Conservation (phyloP, 177 flowering plant species). For the Telopea speciosissima region DNA sequence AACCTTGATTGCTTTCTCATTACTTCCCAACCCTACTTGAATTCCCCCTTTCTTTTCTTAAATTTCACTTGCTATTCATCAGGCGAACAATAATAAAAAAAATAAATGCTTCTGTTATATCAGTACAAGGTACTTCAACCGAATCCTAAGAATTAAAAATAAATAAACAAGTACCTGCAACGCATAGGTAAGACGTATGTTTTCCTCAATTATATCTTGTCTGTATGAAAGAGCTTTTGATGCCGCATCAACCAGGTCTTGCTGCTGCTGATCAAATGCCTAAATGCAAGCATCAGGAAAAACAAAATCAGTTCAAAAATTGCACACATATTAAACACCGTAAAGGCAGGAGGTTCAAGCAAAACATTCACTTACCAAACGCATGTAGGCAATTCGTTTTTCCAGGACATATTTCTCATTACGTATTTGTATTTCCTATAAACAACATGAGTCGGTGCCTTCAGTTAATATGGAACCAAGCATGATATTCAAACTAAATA, state of each 20-base stretch:
- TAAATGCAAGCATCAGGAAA: conserved; percentile 17
- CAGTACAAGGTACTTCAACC: too few species aligned
- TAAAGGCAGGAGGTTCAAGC: background rate
- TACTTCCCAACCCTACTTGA: too few species aligned
- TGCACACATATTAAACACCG: background rate
- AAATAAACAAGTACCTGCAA: conserved; percentile 53
- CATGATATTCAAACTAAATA: conserved; percentile 5
- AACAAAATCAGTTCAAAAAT: conserved; percentile 1
- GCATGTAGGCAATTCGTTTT: conserved; percentile 94
- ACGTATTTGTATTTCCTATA: conserved; percentile 80
- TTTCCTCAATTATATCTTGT: conserved; percentile 96
- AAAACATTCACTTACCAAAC: conserved; percentile 50
- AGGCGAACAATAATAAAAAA: too few species aligned
- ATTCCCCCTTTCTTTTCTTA: too few species aligned
- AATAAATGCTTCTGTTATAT: too few species aligned
- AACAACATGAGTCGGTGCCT: conserved; percentile 7
- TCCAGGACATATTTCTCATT: conserved; percentile 86
- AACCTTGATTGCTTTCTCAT: too few species aligned
- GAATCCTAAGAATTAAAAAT: background rate
- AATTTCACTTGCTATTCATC: too few species aligned
- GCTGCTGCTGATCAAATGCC: conserved; percentile 99
- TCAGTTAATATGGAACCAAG: background rate
- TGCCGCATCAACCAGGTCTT: conserved; percentile 91
- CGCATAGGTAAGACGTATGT: conserved; percentile 82
- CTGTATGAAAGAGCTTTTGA: conserved; percentile 94